Percentiles rank a stretch among this genome's conserved stretches.
phyloP scores from a whole-genome alignment of 2,329 filamentous ascomycete species.

The Pseudogymnoascus sp. region DNA sequence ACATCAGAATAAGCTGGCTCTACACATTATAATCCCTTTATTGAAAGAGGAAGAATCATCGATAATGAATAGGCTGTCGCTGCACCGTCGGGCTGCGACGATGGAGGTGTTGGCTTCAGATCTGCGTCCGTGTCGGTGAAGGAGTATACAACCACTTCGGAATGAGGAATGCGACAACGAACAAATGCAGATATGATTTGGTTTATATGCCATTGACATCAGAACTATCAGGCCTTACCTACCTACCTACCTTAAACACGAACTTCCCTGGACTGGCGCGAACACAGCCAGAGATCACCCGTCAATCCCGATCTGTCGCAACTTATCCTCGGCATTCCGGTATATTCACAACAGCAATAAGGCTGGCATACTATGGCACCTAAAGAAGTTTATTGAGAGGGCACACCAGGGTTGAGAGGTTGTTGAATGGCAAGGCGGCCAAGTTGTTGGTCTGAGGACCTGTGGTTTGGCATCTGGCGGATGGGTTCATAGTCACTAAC shows the following conservation, averaged over 20 bases:
- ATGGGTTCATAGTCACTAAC: conserved; percentile 4
- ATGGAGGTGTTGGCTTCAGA: neutral
- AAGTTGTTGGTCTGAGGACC: neutral
- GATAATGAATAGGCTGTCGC: neutral
- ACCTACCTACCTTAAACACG: neutral
- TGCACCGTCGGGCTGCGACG: neutral
- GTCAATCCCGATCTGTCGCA: neutral
- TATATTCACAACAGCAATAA: neutral
- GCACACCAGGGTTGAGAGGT: neutral
- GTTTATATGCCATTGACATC: neutral
- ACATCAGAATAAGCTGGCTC: neutral
- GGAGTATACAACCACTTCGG: neutral
- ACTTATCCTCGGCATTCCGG: neutral
- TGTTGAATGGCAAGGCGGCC: neutral
- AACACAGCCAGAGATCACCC: neutral
- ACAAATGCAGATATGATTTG: neutral
- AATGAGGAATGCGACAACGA: neutral
- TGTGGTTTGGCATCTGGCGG: neutral
- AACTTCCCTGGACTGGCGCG: neutral
- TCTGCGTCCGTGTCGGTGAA: neutral
- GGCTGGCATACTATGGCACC: neutral
- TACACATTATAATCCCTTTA: neutral
- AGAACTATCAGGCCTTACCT: neutral
- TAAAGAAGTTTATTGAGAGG: neutral
- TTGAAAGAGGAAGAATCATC: neutral